These are phyloP conservation scores for Pleurotus djamor DNA, from an alignment of 768 basidiomycete genomes.

Conservation along the genomic window DNA sequence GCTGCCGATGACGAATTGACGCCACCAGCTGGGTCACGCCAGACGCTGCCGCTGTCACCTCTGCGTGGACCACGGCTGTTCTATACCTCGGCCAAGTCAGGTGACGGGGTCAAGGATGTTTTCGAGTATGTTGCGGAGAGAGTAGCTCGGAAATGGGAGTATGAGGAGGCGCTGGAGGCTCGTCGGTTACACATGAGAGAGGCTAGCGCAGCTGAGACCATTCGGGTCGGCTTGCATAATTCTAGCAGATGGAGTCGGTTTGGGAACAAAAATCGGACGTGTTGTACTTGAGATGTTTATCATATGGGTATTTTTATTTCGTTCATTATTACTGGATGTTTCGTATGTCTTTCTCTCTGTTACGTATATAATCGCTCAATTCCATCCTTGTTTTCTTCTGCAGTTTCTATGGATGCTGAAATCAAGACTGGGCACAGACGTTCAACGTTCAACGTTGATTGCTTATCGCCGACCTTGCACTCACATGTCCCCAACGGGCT, in stretches of 20 bases:
- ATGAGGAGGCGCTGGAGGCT: conserved; percentile 57
- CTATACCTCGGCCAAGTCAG: conserved; percentile 79
- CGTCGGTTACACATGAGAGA: conserved; percentile 38
- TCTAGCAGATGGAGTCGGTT: background rate
- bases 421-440: no score
- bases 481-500: no score
- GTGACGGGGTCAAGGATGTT: conserved; percentile 66
- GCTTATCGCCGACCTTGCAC: no score
- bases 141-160: conserved; percentile 63
- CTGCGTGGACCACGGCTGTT: conserved; percentile 59
- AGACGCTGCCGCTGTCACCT: conserved; percentile 15
- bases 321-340: background rate
- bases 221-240: conserved; percentile 25
- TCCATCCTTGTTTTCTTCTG: no score
- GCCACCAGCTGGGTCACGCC: conserved; percentile 14
- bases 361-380: background rate
- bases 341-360: background rate
- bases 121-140: conserved; percentile 73
- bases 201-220: conserved; percentile 30
- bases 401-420: no score
- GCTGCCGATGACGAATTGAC: conserved; percentile 1
- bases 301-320: background rate
- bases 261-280: conserved; percentile 6
- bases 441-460: no score
- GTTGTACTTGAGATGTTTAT: conserved; percentile 10